Conservation (phyloP, 2,329 filamentous ascomycete genomes). For the Colletotrichum aenigma region DNA sequence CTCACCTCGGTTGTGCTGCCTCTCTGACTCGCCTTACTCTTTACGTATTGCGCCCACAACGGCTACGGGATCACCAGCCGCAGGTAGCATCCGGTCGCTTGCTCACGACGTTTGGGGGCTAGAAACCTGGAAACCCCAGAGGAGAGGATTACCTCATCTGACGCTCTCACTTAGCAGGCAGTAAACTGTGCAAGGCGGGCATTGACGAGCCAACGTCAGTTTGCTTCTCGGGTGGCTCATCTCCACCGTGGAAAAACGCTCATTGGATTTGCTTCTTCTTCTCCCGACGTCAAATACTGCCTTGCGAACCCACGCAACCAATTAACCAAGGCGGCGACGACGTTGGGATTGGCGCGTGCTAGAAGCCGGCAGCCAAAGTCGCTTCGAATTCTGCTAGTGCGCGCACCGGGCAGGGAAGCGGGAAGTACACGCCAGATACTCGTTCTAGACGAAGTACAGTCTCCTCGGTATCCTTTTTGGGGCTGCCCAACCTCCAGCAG, state of each 20-base stretch:
- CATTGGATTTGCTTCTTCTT: not conserved
- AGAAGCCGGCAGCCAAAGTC: not conserved
- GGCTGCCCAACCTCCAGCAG: slow-evolving; percentile 15
- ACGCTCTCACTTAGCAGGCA: not conserved
- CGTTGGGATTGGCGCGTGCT: not conserved
- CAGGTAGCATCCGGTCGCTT: not conserved
- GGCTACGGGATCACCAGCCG: not conserved
- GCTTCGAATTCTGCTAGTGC: not conserved
- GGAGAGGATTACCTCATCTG: slow-evolving; percentile 4
- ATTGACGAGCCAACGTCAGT: not conserved
- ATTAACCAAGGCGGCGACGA: not conserved
- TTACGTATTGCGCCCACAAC: not conserved
- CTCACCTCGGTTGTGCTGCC: not conserved
- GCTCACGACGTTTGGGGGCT: not conserved
- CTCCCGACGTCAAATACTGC: not conserved
- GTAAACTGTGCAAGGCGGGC: not conserved
- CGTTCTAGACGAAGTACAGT: not conserved
- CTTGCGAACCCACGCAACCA: not conserved
- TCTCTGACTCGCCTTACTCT: not conserved
- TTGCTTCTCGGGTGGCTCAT: not conserved
- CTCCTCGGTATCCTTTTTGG: slow-evolving; percentile 11
- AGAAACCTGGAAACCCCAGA: not conserved
- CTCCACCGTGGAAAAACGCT: not conserved
- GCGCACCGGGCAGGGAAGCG: not conserved
- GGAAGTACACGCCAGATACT: not conserved